Percentiles rank a stretch among this genome's conserved stretches.
Conservation (phyloP, 2,329 filamentous ascomycete genomes). For the Teratosphaeria zuluensis region DNA sequence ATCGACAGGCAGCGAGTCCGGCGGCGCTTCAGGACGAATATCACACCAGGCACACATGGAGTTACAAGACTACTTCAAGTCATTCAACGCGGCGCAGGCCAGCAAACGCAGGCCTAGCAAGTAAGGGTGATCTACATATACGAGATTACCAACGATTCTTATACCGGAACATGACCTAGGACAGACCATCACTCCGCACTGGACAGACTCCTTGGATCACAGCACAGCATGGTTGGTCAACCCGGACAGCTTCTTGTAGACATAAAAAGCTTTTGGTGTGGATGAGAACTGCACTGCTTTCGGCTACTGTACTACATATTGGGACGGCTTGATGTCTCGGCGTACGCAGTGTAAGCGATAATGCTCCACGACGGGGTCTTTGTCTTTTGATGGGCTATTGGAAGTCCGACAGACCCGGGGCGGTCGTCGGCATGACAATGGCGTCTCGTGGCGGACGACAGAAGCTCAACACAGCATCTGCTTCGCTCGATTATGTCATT, state of each 20-base stretch:
- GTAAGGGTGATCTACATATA: background rate
- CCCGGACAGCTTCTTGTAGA: background rate
- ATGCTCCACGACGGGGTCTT: background rate
- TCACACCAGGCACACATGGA: conserved; percentile 61
- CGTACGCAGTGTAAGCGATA: background rate
- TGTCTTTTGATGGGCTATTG: background rate
- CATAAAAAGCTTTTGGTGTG: background rate
- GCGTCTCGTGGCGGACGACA: no score
- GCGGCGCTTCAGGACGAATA: conserved; percentile 47
- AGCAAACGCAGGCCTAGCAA: conserved; percentile 30
- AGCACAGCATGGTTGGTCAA: background rate
- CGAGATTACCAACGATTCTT: background rate
- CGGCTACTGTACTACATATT: background rate
- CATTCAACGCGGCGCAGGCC: conserved; percentile 73
- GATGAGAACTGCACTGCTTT: background rate
- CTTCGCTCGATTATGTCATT: background rate
- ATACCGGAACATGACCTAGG: background rate
- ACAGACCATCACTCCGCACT: background rate
- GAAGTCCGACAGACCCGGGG: background rate
- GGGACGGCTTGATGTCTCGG: background rate
- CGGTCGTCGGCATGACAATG: no score
- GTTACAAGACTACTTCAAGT: conserved; percentile 74
- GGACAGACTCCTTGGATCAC: background rate
- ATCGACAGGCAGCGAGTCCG: conserved; percentile 57
- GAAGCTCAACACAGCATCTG: no score